A percentile compares a stretch with the other conserved stretches of the same genome.
These are phyloP conservation scores for Penicillium desertorum DNA, from an alignment of 495 filamentous ascomycete genomes.

Conservation along the genomic window DNA sequence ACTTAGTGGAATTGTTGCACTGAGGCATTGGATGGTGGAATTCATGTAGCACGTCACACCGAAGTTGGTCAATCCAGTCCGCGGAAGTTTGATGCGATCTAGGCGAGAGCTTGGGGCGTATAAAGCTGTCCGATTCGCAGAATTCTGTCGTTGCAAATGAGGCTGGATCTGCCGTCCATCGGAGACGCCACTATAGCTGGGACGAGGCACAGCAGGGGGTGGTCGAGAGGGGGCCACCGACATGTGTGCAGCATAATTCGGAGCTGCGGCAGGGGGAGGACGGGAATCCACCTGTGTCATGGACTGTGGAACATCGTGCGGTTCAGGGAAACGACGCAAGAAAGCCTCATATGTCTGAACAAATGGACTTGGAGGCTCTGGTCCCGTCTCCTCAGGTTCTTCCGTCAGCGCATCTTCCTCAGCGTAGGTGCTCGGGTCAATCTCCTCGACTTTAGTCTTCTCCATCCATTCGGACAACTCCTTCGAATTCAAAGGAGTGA, in stretches of 20 bases:
- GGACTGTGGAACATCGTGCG: slow-evolving; percentile 69
- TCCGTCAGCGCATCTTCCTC: slow-evolving; percentile 41
- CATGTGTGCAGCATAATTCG: slow-evolving; percentile 43
- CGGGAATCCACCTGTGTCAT: slow-evolving; percentile 56
- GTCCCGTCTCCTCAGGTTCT: slow-evolving; percentile 34
- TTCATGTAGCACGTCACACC: slow-evolving; percentile 91
- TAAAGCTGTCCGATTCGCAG: slow-evolving; percentile 45
- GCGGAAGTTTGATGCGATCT: slow-evolving; percentile 54
- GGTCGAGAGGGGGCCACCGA: slow-evolving; percentile 60
- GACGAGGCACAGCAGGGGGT: slow-evolving; percentile 79
- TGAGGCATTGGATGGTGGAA: slow-evolving; percentile 77
- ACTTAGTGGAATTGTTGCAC: slow-evolving; percentile 69
- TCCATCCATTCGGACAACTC: slow-evolving; percentile 62
- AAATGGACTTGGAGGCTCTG: slow-evolving; percentile 44
- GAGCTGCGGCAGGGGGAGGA: slow-evolving; percentile 21
- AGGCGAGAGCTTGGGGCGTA: slow-evolving; percentile 45
- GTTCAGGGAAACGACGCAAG: slow-evolving; percentile 74
- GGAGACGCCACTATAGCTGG: slow-evolving; percentile 85
- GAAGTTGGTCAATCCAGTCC: slow-evolving; percentile 77
- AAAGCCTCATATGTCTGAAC: slow-evolving; percentile 71
- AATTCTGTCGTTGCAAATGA: slow-evolving; percentile 47
- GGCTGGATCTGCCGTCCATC: slow-evolving; percentile 59
- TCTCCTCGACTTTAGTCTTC: slow-evolving; percentile 55
- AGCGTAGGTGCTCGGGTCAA: slow-evolving; percentile 45
- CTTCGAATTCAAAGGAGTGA: slow-evolving; percentile 59